Base-by-base conservation (phyloP, 2,329 filamentous ascomycete species). In the Hymenoscyphus occultus region DNA sequence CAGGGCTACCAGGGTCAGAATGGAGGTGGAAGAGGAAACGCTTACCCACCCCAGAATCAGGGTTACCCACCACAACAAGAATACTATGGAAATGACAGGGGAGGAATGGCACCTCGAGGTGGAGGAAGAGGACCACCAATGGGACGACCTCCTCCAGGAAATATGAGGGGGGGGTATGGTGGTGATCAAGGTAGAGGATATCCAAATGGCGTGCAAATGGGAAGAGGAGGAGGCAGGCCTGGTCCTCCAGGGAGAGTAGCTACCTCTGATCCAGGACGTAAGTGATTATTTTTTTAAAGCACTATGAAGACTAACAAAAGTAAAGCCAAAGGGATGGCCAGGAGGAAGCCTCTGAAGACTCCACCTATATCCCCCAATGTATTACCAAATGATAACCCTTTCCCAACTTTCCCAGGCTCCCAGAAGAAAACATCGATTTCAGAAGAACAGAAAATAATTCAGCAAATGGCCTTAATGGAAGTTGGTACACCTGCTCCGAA, bases 331-430 rank as follows among this genome's bases (percentile, higher is more conserved):
- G 63, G 60, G 40, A 68, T 64, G 62, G 60, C 28, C 28, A 28
- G 60, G n/a, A 68, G 70, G 63, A 73, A 70, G 65, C 68, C 71
- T 28, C 54, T 73, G 35, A 72, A 75, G 66, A 71, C 71, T 62
- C 74, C 74, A 22, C 77, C 76, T 3, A 75, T 75, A 59, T 80
- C 77, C 40, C 76, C 79, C 56, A 75, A 77, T 54, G 72, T 70
- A 32, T 63, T 75, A 48, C 67, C 76, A 35, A 83, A 78, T 74
- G 82, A 84, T 64, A 81, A 79, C 68, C 82, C 82, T 2, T 84
- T 83, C 63, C 81, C 82, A 32, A 72, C 77, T 5, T 82, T 78
- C 60, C 75, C 75, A 74, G 67, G 77, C 71, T 69, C 74, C 68
- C 67, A 76, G 72, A 74, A 78, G 74, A 82, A 72, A 74, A 76